phyloP scores from a whole-genome alignment of 257 asterid genomes.

The Solanum tarapatanum region DNA sequence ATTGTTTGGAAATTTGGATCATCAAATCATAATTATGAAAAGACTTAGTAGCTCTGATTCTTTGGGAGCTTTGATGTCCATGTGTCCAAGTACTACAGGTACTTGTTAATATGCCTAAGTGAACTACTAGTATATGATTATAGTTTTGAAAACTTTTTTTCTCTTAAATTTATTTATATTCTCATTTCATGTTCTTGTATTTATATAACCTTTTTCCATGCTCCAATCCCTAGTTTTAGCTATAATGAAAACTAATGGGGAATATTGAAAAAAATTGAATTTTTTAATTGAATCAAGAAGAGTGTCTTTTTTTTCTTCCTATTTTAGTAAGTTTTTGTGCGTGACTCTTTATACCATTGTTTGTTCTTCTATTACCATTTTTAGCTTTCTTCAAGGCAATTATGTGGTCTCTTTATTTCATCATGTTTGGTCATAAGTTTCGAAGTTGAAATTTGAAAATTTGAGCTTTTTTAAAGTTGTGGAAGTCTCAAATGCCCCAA shows the following conservation, averaged over 20 bases:
- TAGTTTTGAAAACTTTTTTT: neutral
- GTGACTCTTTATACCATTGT: neutral
- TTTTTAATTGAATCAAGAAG: neutral
- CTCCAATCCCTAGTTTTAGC: neutral
- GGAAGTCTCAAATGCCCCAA: neutral
- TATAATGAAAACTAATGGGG: neutral
- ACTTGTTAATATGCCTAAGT: neutral
- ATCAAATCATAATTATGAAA: conserved; percentile 45
- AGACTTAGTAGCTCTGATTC: conserved; percentile 67
- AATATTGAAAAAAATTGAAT: neutral
- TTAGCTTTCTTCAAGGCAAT: conserved; percentile 1
- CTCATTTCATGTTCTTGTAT: conserved; percentile 30
- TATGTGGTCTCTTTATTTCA: neutral
- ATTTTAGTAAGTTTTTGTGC: conserved; percentile 19
- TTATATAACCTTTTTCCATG: conserved; percentile 15
- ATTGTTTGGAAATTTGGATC: neutral
- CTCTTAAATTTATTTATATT: neutral
- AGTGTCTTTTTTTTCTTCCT: conserved; percentile 3
- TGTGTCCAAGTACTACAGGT: conserved; percentile 91
- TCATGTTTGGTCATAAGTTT: neutral
- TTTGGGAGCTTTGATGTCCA: conserved; percentile 74
- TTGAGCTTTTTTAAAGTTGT: neutral
- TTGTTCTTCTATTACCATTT: conserved; percentile 2
- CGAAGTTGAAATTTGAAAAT: neutral
- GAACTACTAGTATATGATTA: neutral